Conservation (phyloP, 805 yeast genomes). For the Saccharomyces jurei region DNA sequence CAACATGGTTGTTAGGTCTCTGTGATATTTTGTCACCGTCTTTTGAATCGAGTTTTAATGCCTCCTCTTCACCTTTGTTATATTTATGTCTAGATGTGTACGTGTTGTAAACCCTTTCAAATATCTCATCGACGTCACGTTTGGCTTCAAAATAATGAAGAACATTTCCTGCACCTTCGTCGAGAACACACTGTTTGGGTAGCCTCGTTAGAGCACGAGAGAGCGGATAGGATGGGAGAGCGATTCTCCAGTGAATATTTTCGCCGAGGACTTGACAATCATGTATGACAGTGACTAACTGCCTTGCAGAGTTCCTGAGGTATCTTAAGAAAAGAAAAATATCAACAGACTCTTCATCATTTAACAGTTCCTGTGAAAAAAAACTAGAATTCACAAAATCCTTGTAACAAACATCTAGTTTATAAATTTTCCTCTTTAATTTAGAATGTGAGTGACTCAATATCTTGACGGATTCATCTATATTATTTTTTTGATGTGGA, state of each 20-base stretch:
- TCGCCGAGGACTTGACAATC: constrained; percentile 19
- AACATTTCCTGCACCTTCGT: constrained; percentile 41
- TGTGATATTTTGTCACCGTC: not conserved
- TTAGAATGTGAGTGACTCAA: constrained; percentile 12
- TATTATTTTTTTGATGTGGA: not conserved
- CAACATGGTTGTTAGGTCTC: not conserved
- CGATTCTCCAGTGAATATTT: constrained; percentile 30
- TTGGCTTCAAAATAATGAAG: constrained; percentile 37
- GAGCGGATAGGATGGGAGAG: constrained; percentile 35
- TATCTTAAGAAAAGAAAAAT: constrained; percentile 36
- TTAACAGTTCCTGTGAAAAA: constrained; percentile 31
- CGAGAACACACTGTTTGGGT: constrained; percentile 37
- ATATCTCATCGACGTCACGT: constrained; percentile 39
- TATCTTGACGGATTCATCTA: constrained; percentile 1
- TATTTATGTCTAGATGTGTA: constrained; percentile 36
- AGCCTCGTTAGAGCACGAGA: constrained; percentile 34
- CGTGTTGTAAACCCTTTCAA: constrained; percentile 36
- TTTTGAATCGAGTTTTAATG: not conserved
- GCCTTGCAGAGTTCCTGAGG: constrained; percentile 35
- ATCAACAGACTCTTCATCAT: constrained; percentile 31
- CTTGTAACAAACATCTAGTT: constrained; percentile 31
- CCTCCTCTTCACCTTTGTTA: constrained; percentile 1
- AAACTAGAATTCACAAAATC: constrained; percentile 31
- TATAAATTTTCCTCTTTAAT: constrained; percentile 26
- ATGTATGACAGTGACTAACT: constrained; percentile 23